Conservation (phyloP, 2,329 filamentous ascomycete genomes). For the Venturia asperata region DNA sequence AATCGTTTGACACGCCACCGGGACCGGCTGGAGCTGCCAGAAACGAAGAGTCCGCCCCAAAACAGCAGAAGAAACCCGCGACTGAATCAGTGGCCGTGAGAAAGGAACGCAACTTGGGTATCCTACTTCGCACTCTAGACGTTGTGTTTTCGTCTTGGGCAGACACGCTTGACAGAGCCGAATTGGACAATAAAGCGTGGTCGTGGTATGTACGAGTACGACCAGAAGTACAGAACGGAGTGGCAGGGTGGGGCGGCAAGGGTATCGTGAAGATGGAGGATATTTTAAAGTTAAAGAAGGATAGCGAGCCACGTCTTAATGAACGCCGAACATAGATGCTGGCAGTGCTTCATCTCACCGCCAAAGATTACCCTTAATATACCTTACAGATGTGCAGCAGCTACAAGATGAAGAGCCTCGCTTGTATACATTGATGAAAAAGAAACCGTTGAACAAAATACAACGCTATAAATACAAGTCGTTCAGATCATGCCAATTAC, state of each 20-base stretch:
- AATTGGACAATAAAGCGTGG: conserved; percentile 73
- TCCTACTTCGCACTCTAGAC: conserved; percentile 64
- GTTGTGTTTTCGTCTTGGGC: conserved; percentile 69
- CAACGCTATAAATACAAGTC: not conserved
- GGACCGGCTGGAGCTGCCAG: not conserved
- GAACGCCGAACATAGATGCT: not conserved
- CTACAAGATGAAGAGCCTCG: no score
- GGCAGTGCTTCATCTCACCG: no score
- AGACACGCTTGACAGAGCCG: conserved; percentile 51
- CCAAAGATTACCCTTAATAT: no score
- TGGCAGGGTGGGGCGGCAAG: conserved; percentile 77
- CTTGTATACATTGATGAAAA: no score
- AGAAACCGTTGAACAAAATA: not conserved
- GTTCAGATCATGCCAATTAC: not conserved
- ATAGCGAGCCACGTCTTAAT: not conserved
- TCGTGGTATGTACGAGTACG: conserved; percentile 71
- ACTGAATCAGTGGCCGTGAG: conserved; percentile 48
- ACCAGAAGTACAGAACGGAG: conserved; percentile 67
- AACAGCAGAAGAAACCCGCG: conserved; percentile 46
- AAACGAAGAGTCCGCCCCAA: conserved; percentile 22
- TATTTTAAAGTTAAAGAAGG: conserved; percentile 55
- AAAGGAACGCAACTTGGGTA: conserved; percentile 61
- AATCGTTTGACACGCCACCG: conserved; percentile 48
- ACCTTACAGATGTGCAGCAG: no score
- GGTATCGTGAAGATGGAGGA: conserved; percentile 58